Base-by-base conservation (phyloP, 805 yeast species). In the Cyberlindnera euphorbiae region DNA sequence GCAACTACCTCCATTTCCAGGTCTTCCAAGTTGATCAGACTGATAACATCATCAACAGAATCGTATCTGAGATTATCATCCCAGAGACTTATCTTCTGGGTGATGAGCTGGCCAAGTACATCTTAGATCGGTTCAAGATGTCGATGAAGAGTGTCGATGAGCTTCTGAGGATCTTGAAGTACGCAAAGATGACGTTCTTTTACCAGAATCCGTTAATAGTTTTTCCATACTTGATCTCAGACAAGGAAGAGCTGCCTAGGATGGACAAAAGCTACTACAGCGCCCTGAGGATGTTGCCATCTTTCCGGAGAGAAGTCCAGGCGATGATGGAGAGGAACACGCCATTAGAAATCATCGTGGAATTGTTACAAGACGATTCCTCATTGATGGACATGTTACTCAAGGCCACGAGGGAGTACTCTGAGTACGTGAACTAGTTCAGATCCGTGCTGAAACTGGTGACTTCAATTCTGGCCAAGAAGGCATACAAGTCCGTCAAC, bases 261-360 rank as follows among this genome's bases (percentile, higher is more conserved):
- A 19, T 53, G 10, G 28, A 33, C 12, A 21, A 40, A 3, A 35
- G 22, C 12, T 49, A 62, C 30, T 31, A 38, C 11, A 29, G 33
- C 4, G 57, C 63, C 2, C 35, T 64, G 2, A 50, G 66, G 26
- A 48, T 53, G 47, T 44, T 66, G 22, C 64, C 66, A 0, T 64
- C 72, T 0, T 65, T 65, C 39, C 47, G 39, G 29, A 30, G 37
- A 15, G 45, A 47, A 32, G 40, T 62, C 25, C 17, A 2, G 15
- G 44, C 5, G 21, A 39, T 18, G 42, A 42, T 25, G 32, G 41
- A 26, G 16, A 33, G 11, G 32, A 36, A 10, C 32, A 26, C 30
- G n/a, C 30, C 26, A 5, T 25, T 24, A 1, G n/a, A 35, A 5
- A 30, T 40, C 30, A 43, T 52, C 8, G 14, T 31, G 13, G 17